Conservation (phyloP, 176 grass and related monocot species). For the Paspalum notatum region DNA sequence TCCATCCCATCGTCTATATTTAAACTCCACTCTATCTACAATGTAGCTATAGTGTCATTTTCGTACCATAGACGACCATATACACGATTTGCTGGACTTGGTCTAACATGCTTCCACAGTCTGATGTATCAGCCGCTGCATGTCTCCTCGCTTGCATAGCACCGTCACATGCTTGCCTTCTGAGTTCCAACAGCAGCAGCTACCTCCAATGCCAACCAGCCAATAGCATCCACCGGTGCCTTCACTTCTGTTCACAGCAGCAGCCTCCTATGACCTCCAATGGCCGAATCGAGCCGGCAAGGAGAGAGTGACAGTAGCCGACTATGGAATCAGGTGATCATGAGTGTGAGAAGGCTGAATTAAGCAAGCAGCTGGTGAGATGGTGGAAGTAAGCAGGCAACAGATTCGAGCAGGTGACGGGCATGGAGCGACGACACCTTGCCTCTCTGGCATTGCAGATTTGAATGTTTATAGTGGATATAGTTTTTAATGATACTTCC, state of each 20-base stretch:
- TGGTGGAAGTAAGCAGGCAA: background rate
- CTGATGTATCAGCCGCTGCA: background rate
- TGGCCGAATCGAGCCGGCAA: background rate
- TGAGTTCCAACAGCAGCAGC: background rate
- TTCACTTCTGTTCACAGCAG: background rate
- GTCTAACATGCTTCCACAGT: background rate
- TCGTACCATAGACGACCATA: too few relatives aligned
- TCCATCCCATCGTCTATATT: too few relatives aligned
- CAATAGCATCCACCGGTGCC: background rate
- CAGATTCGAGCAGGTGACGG: background rate
- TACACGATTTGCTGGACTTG: too few relatives aligned
- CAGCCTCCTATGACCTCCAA: background rate
- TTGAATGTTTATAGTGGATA: background rate
- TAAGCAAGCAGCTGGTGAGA: background rate
- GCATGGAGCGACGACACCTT: background rate
- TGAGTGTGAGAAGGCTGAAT: background rate
- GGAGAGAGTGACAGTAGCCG: background rate
- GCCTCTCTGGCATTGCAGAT: background rate
- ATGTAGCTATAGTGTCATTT: too few relatives aligned
- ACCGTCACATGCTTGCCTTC: background rate
- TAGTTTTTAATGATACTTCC: background rate
- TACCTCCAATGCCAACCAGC: background rate
- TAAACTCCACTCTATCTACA: too few relatives aligned
- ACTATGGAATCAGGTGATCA: background rate
- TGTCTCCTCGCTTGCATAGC: background rate